Base-by-base conservation (phyloP, 1,284 basidiomycete genomes). In the Apiotrichum siamense region DNA sequence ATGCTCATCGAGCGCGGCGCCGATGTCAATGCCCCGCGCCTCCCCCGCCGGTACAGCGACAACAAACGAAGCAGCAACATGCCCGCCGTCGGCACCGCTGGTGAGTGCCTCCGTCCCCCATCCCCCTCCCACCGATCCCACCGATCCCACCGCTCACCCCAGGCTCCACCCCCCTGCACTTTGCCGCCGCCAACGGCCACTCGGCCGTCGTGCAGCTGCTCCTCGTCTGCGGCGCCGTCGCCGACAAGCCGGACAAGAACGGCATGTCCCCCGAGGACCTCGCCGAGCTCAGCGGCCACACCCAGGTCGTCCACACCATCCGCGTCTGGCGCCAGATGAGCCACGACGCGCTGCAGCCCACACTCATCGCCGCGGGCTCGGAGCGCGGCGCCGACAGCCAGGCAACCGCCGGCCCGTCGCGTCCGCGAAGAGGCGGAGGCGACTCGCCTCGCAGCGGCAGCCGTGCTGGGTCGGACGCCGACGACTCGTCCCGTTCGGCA, bases 121-220 rank as follows among this genome's bases (percentile, higher is more conserved):
- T 10, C 11, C 13, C n/a, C n/a, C 31, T 44, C n/a, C 13, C 20
- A 15, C 31, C 38, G 20, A 10, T 31, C 17, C 3, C 17, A 11
- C 11, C 26, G n/a, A n/a, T n/a, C n/a, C n/a, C n/a, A n/a, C n/a
- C n/a, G n/a, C n/a, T n/a, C 44, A n/a, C 18, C 21, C 13, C 65
- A 73, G 89, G 89, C 18, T 88, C 88, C 1, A 93, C 90, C 0
- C 87, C 91, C 0, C 81, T 96, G n/a, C 91, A 96, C 67, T 96
- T 94, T 69, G 91, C 91, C 7, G 85, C 89, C 25, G 89, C 91
- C 21, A 91, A 93, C 59, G 90, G 90, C 4, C 88, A 96, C 72
- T 81, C 81, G 27, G 72, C 78, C 18, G 81, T 89, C 60, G 81
- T 89, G 37, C 80, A 78, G 54, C 81, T 86, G 26, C 81, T 96